These are phyloP conservation scores for Clitopilus passeckerianus DNA, from an alignment of 768 basidiomycete genomes.

Conservation along the genomic window DNA sequence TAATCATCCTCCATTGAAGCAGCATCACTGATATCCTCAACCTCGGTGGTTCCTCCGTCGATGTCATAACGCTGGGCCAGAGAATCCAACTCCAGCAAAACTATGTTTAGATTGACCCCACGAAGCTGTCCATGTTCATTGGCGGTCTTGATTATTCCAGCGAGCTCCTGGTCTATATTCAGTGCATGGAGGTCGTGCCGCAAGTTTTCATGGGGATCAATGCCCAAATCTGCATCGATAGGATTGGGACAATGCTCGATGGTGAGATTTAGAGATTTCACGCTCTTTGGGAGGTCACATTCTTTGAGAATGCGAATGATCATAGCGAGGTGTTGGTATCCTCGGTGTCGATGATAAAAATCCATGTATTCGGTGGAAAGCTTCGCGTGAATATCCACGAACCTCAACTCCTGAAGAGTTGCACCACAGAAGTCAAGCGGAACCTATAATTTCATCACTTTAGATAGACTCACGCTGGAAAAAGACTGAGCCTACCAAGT, in stretches of 20 bases:
- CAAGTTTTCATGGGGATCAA: not conserved
- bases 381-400: not conserved
- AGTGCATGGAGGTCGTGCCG: not conserved
- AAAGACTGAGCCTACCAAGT: not conserved
- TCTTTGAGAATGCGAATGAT: not conserved
- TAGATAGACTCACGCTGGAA: too few species aligned
- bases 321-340: not conserved
- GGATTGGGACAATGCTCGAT: not conserved
- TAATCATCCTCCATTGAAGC: too few species aligned
- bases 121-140: not conserved
- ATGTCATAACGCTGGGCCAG: too few species aligned
- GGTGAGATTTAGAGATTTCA: not conserved
- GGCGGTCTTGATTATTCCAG: not conserved
- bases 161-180: not conserved
- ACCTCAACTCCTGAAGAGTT: not conserved
- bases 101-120: too few species aligned
- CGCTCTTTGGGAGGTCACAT: not conserved
- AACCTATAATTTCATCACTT: not conserved
- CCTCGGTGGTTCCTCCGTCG: too few species aligned
- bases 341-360: not conserved
- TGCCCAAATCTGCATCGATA: not conserved
- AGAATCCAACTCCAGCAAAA: too few species aligned
- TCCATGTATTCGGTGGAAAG: not conserved
- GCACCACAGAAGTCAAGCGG: not conserved
- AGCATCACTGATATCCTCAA: too few species aligned